Evolutionary conservation across 768 basidiomycete species (phyloP), one percentile per base, ranked within the genome.

Genomic region (Suillus lakei): DNA sequence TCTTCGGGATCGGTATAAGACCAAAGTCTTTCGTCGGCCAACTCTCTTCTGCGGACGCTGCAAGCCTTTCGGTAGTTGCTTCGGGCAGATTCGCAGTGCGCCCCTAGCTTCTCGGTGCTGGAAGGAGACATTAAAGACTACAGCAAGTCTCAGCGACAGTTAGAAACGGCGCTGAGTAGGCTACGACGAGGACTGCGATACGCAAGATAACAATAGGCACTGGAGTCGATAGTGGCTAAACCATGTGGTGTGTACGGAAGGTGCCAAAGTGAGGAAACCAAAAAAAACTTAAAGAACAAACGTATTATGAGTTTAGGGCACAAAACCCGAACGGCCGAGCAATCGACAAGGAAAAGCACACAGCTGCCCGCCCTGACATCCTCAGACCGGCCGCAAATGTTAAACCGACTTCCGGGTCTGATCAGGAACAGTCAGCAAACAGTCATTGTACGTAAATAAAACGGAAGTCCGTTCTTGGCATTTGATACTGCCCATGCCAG

Each of bases 1-100:
- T 74, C 67, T 75, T 78, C 0, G 91, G 91, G 36, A 92, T 89
- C 0, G 89, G 89, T 9, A 92, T 67, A 65, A 91, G 78, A 16
- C 85, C 84, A 70, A 91, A 88, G 69, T 92, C 89, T 59, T 75
- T 83, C 1, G 68, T 60, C 1, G 67, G 53, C 23, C 53, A 53
- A 28, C 28, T 41, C 21, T 23, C 23, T 23, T 59, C 56, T 26
- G 36, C 6, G 15, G 54, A 23, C 21, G 60, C 36, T 9, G 32
- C 10, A 36, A 28, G 39, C 32, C 66, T 62, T 53, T 18, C 23
- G 3, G 18, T 15, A n/a, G 30, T 1, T 18, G 39, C 9, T 6
- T 46, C 28, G 13, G 62, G 60, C n/a, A 36, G 15, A 46, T 21
- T 54, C 30, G 50, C 13, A 50, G 26, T 50, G 58, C n/a, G 41